Evolutionary conservation across 805 yeast species (phyloP).

Genomic region (Candida ortonii): DNA sequence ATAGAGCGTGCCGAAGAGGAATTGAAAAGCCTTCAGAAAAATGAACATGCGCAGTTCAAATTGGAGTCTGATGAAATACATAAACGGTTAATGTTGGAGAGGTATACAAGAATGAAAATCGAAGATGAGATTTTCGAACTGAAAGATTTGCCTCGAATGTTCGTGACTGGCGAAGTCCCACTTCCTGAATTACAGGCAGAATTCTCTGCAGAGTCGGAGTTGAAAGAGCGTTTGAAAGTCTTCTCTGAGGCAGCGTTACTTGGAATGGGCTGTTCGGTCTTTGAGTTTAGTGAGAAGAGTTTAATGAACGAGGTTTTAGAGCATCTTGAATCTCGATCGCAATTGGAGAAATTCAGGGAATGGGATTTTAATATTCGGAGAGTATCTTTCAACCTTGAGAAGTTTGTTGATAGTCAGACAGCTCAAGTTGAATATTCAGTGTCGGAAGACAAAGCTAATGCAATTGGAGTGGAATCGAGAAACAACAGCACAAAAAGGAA

Average conservation of each 20-base stretch:
- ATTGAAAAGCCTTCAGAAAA: conserved; percentile 4
- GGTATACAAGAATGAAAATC: conserved; percentile 21
- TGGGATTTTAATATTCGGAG: conserved; percentile 6
- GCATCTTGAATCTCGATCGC: conserved; percentile 2
- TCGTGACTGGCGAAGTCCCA: conserved; percentile 6
- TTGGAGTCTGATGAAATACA: conserved; percentile 3
- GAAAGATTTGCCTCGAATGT: conserved; percentile 17
- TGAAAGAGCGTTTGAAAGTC: conserved; percentile 10
- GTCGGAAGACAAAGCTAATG: too few relatives aligned
- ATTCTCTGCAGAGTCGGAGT: conserved; percentile 1
- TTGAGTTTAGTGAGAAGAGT: conserved; percentile 2
- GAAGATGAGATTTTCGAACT: conserved; percentile 24
- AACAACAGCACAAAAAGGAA: too few relatives aligned
- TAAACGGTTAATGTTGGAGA: conserved; percentile 12
- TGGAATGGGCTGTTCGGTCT: conserved; percentile 12
- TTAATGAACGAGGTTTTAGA: conserved; percentile 3
- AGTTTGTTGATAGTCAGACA: too few relatives aligned
- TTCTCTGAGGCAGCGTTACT: conserved; percentile 11
- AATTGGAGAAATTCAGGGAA: conserved; percentile 1
- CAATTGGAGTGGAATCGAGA: too few relatives aligned
- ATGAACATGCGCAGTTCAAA: too few relatives aligned
- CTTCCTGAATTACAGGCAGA: conserved; percentile 1
- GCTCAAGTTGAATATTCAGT: too few relatives aligned
- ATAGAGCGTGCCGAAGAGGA: conserved; percentile 5
- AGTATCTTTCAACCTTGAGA: neutral